Evolutionary conservation across 345 rosid species (phyloP), one percentile per base, ranked within the genome.

Genomic region (Salix exigua): DNA sequence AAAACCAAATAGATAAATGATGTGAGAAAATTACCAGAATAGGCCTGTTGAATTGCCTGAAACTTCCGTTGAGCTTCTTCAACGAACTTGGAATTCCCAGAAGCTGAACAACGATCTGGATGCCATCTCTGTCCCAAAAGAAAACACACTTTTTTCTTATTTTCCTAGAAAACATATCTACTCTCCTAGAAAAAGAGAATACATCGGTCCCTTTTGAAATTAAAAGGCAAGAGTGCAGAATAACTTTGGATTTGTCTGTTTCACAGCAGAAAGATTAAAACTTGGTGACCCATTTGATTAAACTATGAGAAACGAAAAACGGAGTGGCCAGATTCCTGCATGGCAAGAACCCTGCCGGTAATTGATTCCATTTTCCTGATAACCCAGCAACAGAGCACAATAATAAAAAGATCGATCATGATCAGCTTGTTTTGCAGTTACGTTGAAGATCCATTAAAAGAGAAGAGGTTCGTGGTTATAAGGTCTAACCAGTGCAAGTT

Each of bases 61-160:
- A 95, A 95, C 67, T 87, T 93, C 86, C 82, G 89, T 86, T 95
- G 93, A 10, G 99, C 84, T 85, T 95, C 97, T 78, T 95, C 99
- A 14, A 86, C 85, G 17, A 85, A 87, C 83, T 83, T 87, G n/a
- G 85, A 80, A 81, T 82, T 88, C 38, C 89, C 94, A 26, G 91
- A 79, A 10, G 94, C 88, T 5, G 96, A 87, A 80, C 96, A 95
- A 21, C 99, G 97, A 91, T 95, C 98, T 67, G 99, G 99, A 77
- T 95, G 99, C 97, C 99, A 95, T 87, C 89, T 89, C 99, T 95
- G 60, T 66, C 42, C 64, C 60, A 61, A 66, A 75, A 13, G 78
- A 77, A n/a, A 33, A 82, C 42, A 51, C 4, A 71, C 1, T 68
- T 1, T 5, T 25, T 44, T 68, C 50, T 5, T 48, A 68, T 53